Percentiles rank a stretch among this genome's conserved stretches.
Evolutionary conservation across 495 filamentous ascomycete species (phyloP).

Genomic region (Penicillium paradoxum): DNA sequence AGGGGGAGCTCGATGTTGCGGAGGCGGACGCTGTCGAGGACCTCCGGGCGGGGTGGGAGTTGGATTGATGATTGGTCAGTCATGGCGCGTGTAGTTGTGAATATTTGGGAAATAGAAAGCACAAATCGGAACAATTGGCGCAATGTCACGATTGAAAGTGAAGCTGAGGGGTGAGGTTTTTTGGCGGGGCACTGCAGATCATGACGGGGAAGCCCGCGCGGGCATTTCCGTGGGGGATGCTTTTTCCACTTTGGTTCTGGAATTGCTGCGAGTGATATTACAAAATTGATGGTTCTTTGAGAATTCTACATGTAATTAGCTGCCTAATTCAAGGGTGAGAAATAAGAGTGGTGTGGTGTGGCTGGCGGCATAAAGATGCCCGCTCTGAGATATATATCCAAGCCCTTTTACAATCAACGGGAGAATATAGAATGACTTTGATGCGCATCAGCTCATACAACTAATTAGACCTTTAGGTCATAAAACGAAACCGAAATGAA

Average conservation of each 20-base stretch:
- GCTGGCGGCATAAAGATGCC: too few species aligned
- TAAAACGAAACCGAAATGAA: too few species aligned
- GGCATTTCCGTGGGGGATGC: not conserved
- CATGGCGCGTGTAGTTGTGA: constrained; percentile 18
- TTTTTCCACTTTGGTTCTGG: not conserved
- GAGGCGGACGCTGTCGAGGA: constrained; percentile 41
- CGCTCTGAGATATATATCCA: too few species aligned
- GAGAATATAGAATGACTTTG: too few species aligned
- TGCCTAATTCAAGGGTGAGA: too few species aligned
- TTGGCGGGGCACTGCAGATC: constrained; percentile 23
- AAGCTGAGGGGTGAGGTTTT: constrained; percentile 7
- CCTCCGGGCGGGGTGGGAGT: constrained; percentile 31
- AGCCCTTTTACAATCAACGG: too few species aligned
- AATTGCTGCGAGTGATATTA: too few species aligned
- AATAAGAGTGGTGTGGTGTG: too few species aligned
- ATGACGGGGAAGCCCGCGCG: constrained; percentile 10
- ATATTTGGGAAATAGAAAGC: not conserved
- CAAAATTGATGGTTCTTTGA: too few species aligned
- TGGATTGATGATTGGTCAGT: constrained; percentile 24
- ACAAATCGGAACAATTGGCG: not conserved
- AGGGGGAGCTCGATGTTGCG: constrained; percentile 42
- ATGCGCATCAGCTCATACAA: too few species aligned
- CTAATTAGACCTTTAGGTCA: too few species aligned
- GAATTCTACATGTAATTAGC: too few species aligned
- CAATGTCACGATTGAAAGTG: not conserved